Evolutionary conservation across 306 rosid genomes (phyloP).

Genomic region (Quercus agrifolia): DNA sequence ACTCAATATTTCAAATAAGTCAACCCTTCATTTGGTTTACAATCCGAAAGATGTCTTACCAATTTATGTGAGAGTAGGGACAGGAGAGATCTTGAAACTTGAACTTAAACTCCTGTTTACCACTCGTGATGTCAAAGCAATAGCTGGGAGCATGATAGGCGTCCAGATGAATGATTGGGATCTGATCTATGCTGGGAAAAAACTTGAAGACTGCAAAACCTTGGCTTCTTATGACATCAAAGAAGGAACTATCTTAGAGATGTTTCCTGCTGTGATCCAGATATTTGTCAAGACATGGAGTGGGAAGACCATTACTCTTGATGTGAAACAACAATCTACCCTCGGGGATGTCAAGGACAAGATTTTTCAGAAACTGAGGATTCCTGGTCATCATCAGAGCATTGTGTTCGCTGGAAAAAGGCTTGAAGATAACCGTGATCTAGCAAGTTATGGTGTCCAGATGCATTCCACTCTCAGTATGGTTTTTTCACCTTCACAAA

Average conservation of each 20-base stretch:
- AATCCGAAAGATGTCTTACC: slow-evolving; percentile 7
- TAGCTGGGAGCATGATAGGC: slow-evolving; percentile 14
- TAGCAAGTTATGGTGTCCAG: slow-evolving; percentile 5
- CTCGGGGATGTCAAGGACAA: not conserved
- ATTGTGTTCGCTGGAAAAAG: not conserved
- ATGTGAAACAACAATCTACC: not conserved
- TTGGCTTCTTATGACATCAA: slow-evolving; percentile 28
- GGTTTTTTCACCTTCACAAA: slow-evolving; percentile 6
- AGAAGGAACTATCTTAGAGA: slow-evolving; percentile 7
- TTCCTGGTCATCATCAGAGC: not conserved
- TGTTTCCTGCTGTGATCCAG: slow-evolving; percentile 9
- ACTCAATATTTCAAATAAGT: not conserved
- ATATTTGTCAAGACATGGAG: slow-evolving; percentile 19
- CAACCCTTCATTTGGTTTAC: slow-evolving; percentile 17
- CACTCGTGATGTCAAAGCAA: slow-evolving; percentile 14
- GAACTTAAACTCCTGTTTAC: slow-evolving; percentile 10
- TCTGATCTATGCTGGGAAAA: slow-evolving; percentile 6
- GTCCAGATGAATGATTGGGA: not conserved
- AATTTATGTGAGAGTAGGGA: slow-evolving; percentile 6
- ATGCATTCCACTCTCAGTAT: slow-evolving; percentile 32
- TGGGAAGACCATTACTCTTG: slow-evolving; percentile 5
- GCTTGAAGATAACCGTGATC: not conserved
- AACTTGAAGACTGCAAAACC: slow-evolving; percentile 20
- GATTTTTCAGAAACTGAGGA: not conserved
- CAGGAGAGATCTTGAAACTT: not conserved